A percentile compares a stretch with the other conserved stretches of the same genome.
These are phyloP conservation scores for Penicillium nucicola DNA, from an alignment of 495 filamentous ascomycete genomes.

Conservation along the genomic window DNA sequence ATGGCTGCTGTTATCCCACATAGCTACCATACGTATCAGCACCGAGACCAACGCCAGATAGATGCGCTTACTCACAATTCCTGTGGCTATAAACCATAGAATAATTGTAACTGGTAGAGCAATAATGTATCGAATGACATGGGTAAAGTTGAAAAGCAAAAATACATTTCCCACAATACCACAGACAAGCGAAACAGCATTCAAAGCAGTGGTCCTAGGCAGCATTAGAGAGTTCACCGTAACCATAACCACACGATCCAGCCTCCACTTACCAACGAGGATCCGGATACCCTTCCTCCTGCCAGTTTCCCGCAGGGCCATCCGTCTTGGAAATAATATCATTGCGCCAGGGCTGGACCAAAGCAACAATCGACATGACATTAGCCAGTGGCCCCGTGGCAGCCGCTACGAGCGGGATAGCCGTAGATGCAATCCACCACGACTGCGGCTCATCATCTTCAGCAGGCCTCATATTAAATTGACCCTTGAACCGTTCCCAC, in stretches of 20 bases:
- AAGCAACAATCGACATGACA: conserved; percentile 69
- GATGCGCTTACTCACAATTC: conserved; percentile 50
- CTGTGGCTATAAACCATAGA: conserved; percentile 64
- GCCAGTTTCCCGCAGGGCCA: conserved; percentile 31
- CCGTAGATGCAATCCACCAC: conserved; percentile 81
- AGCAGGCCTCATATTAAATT: conserved; percentile 40
- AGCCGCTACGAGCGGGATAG: conserved; percentile 70
- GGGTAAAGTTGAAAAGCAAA: conserved; percentile 81
- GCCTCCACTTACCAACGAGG: conserved; percentile 47
- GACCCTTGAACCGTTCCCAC: conserved; percentile 17
- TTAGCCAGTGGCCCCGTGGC: conserved; percentile 72
- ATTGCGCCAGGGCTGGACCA: conserved; percentile 65
- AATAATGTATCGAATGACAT: conserved; percentile 72
- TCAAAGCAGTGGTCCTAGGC: conserved; percentile 49
- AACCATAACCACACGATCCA: not conserved
- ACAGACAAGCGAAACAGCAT: conserved; percentile 61
- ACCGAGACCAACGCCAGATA: not conserved
- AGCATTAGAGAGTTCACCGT: not conserved
- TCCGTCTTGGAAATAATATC: conserved; percentile 27
- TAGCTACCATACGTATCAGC: conserved; percentile 41
- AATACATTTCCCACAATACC: conserved; percentile 70
- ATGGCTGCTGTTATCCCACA: conserved; percentile 59
- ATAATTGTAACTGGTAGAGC: conserved; percentile 67
- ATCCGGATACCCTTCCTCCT: conserved; percentile 44
- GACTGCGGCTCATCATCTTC: conserved; percentile 51